Evolutionary conservation across 257 asterid genomes (phyloP).

Genomic region (Lavandula angustifolia): DNA sequence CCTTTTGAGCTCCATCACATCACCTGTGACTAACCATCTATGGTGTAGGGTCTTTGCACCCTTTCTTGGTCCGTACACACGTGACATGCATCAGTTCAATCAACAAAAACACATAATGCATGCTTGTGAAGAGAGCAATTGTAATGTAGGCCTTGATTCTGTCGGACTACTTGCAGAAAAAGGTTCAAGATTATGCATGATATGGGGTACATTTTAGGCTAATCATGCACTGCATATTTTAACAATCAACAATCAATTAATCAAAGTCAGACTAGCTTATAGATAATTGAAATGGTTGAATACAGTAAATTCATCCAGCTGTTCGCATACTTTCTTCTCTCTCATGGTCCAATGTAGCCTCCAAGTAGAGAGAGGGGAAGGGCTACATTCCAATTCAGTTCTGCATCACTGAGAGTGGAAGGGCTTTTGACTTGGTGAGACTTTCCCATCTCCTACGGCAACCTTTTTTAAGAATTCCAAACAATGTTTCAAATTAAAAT

Average conservation of each 20-base stretch:
- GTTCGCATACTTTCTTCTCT: not conserved
- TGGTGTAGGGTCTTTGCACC: too few species aligned
- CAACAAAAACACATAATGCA: not conserved
- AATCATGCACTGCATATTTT: conserved; percentile 4
- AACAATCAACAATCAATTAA: not conserved
- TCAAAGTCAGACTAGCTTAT: not conserved
- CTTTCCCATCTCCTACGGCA: conserved; percentile 19
- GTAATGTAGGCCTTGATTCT: not conserved
- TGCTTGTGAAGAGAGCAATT: not conserved
- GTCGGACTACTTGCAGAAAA: not conserved
- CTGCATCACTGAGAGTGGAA: conserved; percentile 15
- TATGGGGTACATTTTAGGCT: not conserved
- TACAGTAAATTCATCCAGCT: not conserved
- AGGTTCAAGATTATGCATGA: not conserved
- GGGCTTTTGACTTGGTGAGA: not conserved
- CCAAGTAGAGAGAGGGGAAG: conserved; percentile 28
- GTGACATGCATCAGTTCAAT: not conserved
- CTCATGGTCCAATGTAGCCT: conserved; percentile 21
- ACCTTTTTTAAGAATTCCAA: not conserved
- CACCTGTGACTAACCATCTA: too few species aligned
- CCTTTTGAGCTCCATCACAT: too few species aligned
- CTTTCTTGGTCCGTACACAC: not conserved
- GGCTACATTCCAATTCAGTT: conserved; percentile 4
- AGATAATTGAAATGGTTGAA: not conserved
- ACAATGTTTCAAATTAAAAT: not conserved